phyloP scores from a whole-genome alignment of 768 basidiomycete species.

The Termitomyces sp. region DNA sequence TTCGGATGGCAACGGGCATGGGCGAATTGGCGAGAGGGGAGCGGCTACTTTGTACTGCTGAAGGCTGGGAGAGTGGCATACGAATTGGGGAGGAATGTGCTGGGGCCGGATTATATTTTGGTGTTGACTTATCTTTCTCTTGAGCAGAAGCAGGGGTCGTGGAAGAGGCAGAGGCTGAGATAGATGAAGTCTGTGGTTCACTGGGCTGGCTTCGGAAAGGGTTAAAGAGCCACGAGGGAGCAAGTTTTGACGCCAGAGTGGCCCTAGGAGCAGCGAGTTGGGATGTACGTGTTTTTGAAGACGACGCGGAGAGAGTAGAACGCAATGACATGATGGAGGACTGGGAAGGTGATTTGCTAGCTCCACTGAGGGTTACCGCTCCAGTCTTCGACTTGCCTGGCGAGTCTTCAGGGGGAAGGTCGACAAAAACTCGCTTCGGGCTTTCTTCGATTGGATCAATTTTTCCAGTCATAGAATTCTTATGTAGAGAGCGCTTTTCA shows the following conservation, averaged over 20 bases:
- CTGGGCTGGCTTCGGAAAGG: conserved; percentile 63
- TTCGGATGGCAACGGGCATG: conserved; percentile 43
- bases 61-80: conserved; percentile 30
- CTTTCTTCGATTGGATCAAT: conserved; percentile 74
- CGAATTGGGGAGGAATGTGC: conserved; percentile 28
- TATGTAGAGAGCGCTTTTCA: conserved; percentile 46
- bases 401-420: conserved; percentile 48
- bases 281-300: conserved; percentile 30
- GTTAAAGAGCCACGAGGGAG: conserved; percentile 79
- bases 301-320: conserved; percentile 46
- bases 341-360: conserved; percentile 65
- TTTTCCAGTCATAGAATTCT: conserved; percentile 44
- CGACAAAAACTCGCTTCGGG: conserved; percentile 45
- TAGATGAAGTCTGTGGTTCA: conserved; percentile 59
- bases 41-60: conserved; percentile 29
- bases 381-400: conserved; percentile 14
- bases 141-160: conserved; percentile 16
- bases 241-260: conserved; percentile 54
- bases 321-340: conserved; percentile 58
- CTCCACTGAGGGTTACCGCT: conserved; percentile 21
- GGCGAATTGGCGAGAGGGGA: conserved; percentile 34
- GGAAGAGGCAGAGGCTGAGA: conserved; percentile 48
- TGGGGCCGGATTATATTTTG: conserved; percentile 1
- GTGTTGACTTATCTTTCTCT: conserved; percentile 10
- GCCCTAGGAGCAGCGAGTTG: conserved; percentile 31